phyloP scores from a whole-genome alignment of 805 yeast genomes.

The Wickerhamomyces bovis region DNA sequence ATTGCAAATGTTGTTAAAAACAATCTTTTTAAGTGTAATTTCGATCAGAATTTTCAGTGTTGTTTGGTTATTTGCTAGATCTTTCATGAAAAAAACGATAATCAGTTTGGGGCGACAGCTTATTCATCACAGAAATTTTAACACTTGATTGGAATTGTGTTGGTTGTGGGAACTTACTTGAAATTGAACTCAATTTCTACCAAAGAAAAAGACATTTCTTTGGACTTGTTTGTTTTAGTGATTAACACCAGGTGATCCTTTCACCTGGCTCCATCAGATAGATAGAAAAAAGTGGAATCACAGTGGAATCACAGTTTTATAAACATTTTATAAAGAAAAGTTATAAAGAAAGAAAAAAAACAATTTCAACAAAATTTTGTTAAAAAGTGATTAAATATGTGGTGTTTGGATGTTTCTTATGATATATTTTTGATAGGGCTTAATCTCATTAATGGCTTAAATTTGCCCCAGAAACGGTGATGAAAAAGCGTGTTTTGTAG shows the following conservation, averaged over 20 bases:
- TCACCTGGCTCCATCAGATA: no score
- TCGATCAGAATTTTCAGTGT: slow-evolving; percentile 27
- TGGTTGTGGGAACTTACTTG: neutral
- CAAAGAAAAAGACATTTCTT: neutral
- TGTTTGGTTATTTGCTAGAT: slow-evolving; percentile 26
- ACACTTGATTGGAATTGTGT: neutral
- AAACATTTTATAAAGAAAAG: no score
- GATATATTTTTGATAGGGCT: neutral
- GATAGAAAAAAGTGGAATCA: no score
- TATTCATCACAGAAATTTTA: slow-evolving; percentile 16
- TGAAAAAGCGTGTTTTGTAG: no score
- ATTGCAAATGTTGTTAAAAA: neutral
- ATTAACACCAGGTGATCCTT: no score
- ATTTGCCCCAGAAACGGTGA: neutral
- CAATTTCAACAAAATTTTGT: no score
- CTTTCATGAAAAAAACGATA: slow-evolving; percentile 26
- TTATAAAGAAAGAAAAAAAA: neutral
- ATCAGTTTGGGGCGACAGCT: slow-evolving; percentile 29
- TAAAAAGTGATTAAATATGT: no score
- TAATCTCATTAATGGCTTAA: no score
- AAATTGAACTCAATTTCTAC: neutral
- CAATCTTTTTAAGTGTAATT: neutral
- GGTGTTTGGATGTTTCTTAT: slow-evolving; percentile 10
- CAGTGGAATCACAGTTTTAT: no score
- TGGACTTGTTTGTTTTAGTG: no score